Evolutionary conservation across 352 stramenopile genomes (phyloP).

Genomic region (Stramenopiles sp.): DNA sequence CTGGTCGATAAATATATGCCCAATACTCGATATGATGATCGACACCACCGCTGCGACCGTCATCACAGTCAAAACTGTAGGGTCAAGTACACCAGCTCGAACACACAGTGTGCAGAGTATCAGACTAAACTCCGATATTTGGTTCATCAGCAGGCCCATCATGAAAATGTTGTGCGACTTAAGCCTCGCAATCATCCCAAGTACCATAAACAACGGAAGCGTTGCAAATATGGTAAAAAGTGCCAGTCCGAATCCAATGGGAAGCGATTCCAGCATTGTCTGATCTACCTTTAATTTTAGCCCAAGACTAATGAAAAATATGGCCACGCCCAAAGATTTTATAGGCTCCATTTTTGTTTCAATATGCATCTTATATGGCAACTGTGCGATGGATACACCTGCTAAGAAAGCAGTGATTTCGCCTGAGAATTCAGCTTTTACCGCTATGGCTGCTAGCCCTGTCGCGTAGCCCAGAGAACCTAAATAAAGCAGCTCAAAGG

Average conservation of each 20-base stretch:
- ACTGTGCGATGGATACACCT: neutral
- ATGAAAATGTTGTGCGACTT: neutral
- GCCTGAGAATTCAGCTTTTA: neutral
- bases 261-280: neutral
- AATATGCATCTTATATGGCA: neutral
- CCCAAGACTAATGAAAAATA: neutral
- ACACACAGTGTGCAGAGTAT: neutral
- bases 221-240: neutral
- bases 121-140: neutral
- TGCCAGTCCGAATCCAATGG: neutral
- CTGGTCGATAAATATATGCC: neutral
- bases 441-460: neutral
- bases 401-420: neutral
- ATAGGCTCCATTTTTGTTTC: neutral
- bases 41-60: neutral
- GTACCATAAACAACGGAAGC: neutral
- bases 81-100: neutral
- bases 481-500: neutral
- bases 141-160: neutral
- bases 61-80: neutral
- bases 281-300: neutral
- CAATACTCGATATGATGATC: neutral
- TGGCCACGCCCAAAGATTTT: neutral
- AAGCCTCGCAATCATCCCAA: neutral
- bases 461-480: neutral